These are phyloP conservation scores for Rosa persica DNA, from an alignment of 306 rosid species.

Conservation along the genomic window DNA sequence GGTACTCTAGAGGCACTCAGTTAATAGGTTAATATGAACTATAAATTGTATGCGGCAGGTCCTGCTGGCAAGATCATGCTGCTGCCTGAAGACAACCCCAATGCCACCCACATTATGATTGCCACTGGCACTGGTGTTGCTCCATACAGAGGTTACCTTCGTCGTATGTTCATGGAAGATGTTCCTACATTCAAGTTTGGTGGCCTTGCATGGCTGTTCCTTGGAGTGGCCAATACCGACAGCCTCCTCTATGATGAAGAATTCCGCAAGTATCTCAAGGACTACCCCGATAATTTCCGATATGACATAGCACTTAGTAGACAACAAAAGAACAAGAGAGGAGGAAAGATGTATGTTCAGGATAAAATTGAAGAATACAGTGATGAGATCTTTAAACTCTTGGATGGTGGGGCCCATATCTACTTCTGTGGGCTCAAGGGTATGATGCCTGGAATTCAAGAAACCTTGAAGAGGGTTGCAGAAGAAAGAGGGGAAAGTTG, in stretches of 20 bases:
- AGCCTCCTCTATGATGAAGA: conserved; percentile 90
- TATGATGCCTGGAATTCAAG: conserved; percentile 99
- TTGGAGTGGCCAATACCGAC: conserved; percentile 87
- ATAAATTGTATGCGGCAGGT: conserved; percentile 47
- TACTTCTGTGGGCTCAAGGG: conserved; percentile 97
- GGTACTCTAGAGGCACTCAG: conserved; percentile 20
- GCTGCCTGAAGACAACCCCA: conserved; percentile 87
- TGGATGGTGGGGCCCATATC: conserved; percentile 91
- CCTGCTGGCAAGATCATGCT: conserved; percentile 98
- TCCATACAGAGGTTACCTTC: conserved; percentile 93
- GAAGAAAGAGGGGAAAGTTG: conserved; percentile 85
- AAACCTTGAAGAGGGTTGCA: conserved; percentile 84
- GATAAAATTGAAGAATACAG: conserved; percentile 97
- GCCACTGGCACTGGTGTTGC: conserved; percentile 96
- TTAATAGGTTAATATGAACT: background rate
- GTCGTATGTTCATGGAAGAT: conserved; percentile 96
- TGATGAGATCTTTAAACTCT: conserved; percentile 77
- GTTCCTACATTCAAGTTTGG: conserved; percentile 75
- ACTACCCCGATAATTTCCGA: conserved; percentile 80
- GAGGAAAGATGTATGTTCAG: conserved; percentile 98
- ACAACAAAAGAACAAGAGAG: conserved; percentile 80
- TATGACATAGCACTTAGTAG: conserved; percentile 78
- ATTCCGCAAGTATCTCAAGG: conserved; percentile 77
- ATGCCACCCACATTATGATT: conserved; percentile 97
- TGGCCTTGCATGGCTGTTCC: conserved; percentile 96